Conservation (phyloP, 768 basidiomycete species). For the Multifurca ochricompacta region DNA sequence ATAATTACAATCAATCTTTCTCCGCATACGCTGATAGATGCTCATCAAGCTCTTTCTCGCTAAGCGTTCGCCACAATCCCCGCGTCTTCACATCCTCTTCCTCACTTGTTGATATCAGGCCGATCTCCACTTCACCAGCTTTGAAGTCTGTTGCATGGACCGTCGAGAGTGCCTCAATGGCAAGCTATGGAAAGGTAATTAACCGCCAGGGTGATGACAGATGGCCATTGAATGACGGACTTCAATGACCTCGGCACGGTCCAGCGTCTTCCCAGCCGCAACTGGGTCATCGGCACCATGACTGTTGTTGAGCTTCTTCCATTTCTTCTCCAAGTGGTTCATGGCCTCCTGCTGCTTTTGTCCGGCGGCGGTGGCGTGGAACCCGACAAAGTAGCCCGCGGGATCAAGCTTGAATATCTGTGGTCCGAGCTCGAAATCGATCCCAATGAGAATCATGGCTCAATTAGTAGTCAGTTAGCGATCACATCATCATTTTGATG, state of each 20-base stretch:
- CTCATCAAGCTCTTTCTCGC: constrained; percentile 67
- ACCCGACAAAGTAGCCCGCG: constrained; percentile 97
- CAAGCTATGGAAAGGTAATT: constrained; percentile 49
- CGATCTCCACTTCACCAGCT: constrained; percentile 91
- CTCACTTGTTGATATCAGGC: constrained; percentile 71
- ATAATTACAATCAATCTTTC: constrained; percentile 55
- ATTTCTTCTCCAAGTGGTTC: constrained; percentile 98
- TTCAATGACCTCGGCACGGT: constrained; percentile 81
- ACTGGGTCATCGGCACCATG: constrained; percentile 72
- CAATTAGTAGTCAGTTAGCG: not conserved
- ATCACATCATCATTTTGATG: not conserved
- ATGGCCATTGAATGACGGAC: constrained; percentile 34
- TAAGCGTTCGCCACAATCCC: constrained; percentile 76
- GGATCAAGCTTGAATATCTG: constrained; percentile 98
- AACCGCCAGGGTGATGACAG: not conserved
- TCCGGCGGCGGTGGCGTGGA: constrained; percentile 93
- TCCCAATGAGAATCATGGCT: constrained; percentile 97
- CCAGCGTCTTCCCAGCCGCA: constrained; percentile 65
- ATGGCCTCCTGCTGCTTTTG: constrained; percentile 98
- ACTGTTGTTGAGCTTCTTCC: constrained; percentile 87
- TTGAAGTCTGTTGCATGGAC: constrained; percentile 97
- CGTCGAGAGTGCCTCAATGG: constrained; percentile 88
- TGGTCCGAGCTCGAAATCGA: constrained; percentile 87
- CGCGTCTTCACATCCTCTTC: constrained; percentile 67
- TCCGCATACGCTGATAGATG: constrained; percentile 82